Base-by-base conservation (phyloP, 2,329 filamentous ascomycete genomes). In the Ascochyta lentis region DNA sequence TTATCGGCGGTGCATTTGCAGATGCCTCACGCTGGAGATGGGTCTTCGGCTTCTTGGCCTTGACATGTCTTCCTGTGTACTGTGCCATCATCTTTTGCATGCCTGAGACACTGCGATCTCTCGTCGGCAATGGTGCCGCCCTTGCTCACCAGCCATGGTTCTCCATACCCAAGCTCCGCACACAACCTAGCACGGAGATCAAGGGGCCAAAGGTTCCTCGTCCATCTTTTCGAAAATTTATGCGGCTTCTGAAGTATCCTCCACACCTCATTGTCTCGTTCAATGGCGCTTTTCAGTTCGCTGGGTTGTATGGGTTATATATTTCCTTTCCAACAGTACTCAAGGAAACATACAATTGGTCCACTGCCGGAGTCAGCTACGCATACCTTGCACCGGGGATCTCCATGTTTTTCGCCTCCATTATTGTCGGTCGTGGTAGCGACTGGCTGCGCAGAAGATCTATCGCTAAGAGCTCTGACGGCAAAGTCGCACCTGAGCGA, bases 101-200 rank as follows among this genome's bases (percentile, higher is more conserved):
- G 6, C 80, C 80, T 0, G 80, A 82, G 58, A 82, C 80, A 2
- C 68, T 81, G 8, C 75, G 79, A 24, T 71, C 74, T 5, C 65
- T 78, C 2, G 80, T 80, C 2, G 80, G 80, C 4, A 79, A 80
- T 49, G 79, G 78, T 15, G 59, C 64, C 15, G 49, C 71, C 10
- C 55, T 66, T n/a, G 60, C 64, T 23, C 51, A 62, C 31, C 64
- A 68, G 38, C 64, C 65, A 13, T 71, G 67, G 65, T 49, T 71
- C 29, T 60, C 59, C n/a, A 58, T 69, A 29, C 68, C 68, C 27
- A 69, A 57, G 16, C 48, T 70, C 16, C 63, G 65, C 12, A 67
- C 66, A 6, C 63, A 68, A 37, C 60, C 60, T n/a, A 55, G 50
- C 15, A 57, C 58, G 6, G 57, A 64, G 22, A 45, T 42, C 7